phyloP scores from a whole-genome alignment of 192 early-diverging fungal genomes.

The Coemansia sp. region DNA sequence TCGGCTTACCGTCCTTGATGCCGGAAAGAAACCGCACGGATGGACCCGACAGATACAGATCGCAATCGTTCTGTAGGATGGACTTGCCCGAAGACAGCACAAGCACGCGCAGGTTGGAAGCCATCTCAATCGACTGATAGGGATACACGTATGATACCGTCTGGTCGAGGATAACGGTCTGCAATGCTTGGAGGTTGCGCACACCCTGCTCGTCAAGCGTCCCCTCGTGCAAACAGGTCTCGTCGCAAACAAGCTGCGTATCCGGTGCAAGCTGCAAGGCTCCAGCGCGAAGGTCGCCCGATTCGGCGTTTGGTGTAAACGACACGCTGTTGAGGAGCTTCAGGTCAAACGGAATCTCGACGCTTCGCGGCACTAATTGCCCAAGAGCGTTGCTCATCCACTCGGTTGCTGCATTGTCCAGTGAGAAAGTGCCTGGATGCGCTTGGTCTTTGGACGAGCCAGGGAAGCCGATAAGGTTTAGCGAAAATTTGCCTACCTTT shows the following conservation, averaged over 20 bases:
- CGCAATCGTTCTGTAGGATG: slow-evolving; percentile 65
- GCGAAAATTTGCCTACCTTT: slow-evolving; percentile 69
- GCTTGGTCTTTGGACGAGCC: not conserved
- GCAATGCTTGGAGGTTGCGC: slow-evolving; percentile 69
- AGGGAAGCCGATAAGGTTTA: slow-evolving; percentile 66
- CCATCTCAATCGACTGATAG: slow-evolving; percentile 70
- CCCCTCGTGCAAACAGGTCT: slow-evolving; percentile 72
- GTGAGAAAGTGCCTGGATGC: slow-evolving; percentile 14
- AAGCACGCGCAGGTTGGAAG: slow-evolving; percentile 65
- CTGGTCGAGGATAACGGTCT: slow-evolving; percentile 63
- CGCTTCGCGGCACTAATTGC: slow-evolving; percentile 59
- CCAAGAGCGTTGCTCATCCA: slow-evolving; percentile 43
- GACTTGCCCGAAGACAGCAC: slow-evolving; percentile 71
- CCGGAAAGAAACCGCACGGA: slow-evolving; percentile 19
- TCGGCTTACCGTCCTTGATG: slow-evolving; percentile 5
- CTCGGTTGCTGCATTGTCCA: slow-evolving; percentile 36
- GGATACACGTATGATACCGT: slow-evolving; percentile 71
- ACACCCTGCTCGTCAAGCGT: slow-evolving; percentile 68
- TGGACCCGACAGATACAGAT: slow-evolving; percentile 52
- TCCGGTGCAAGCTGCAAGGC: slow-evolving; percentile 64
- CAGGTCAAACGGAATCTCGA: slow-evolving; percentile 67
- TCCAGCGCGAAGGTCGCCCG: slow-evolving; percentile 62
- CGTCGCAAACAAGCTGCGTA: slow-evolving; percentile 69
- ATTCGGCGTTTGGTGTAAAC: slow-evolving; percentile 63
- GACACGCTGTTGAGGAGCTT: slow-evolving; percentile 60